These are phyloP conservation scores for Hymenoscyphus infarciens DNA, from an alignment of 2,329 filamentous ascomycete genomes.

Conservation along the genomic window DNA sequence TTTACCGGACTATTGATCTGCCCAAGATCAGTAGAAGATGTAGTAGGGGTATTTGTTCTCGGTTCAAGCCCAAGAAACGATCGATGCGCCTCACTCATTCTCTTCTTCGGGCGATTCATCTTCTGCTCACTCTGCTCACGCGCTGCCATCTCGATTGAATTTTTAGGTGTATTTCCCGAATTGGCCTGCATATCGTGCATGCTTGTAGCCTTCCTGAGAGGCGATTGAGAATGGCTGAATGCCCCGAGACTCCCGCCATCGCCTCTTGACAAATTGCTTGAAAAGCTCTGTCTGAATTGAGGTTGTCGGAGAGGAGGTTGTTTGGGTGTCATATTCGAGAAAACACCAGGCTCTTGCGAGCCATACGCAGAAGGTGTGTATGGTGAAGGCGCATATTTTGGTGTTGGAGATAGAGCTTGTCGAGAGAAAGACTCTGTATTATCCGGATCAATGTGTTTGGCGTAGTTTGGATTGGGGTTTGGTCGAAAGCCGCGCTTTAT, in stretches of 20 bases:
- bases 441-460: conserved; percentile 68
- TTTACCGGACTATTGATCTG: conserved; percentile 26
- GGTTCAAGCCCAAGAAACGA: conserved; percentile 21
- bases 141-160: conserved; percentile 58
- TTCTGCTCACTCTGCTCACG: conserved; percentile 31
- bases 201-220: conserved; percentile 72
- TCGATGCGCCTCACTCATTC: conserved; percentile 22
- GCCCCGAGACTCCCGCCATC: conserved; percentile 79
- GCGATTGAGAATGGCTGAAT: conserved; percentile 75
- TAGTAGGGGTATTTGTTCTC: conserved; percentile 23
- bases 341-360: conserved; percentile 39
- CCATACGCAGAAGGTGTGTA: conserved; percentile 35
- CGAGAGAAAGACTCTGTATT: conserved; percentile 37
- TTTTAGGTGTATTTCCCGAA: conserved; percentile 48
- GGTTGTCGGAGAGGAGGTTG: conserved; percentile 49
- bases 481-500: conserved; percentile 75
- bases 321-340: conserved; percentile 33
- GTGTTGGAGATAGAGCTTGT: conserved; percentile 36
- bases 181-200: conserved; percentile 53
- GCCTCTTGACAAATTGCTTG: conserved; percentile 29
- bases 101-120: conserved; percentile 30
- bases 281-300: conserved; percentile 45
- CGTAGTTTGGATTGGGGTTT: conserved; percentile 79
- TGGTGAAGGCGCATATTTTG: conserved; percentile 25
- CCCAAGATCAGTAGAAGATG: conserved; percentile 16